phyloP scores from a whole-genome alignment of 192 early-diverging fungal species.

The Podochytrium sp. region DNA sequence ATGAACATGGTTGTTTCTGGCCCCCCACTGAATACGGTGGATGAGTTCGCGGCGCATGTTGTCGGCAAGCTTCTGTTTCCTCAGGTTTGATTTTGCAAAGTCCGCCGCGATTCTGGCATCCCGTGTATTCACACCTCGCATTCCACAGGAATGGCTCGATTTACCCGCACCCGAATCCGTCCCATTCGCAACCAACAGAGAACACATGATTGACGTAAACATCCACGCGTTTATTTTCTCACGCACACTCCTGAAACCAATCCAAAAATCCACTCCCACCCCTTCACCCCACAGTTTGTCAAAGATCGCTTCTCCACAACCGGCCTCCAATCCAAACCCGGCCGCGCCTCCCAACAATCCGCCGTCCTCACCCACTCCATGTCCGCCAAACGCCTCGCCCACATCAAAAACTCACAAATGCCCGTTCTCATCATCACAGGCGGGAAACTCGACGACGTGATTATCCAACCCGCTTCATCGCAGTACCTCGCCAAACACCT shows the following conservation, averaged over 20 bases:
- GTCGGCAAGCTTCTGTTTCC: conserved; percentile 34
- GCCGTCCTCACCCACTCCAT: conserved; percentile 45
- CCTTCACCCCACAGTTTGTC: no score
- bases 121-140: no score
- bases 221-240: background rate
- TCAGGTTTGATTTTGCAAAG: conserved; percentile 1
- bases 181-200: conserved; percentile 33
- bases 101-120: background rate
- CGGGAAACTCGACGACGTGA: conserved; percentile 40
- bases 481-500: conserved; percentile 41
- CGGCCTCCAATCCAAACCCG: conserved; percentile 37
- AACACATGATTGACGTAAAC: conserved; percentile 39
- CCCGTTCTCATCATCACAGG: conserved; percentile 48
- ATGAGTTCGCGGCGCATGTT: conserved; percentile 33
- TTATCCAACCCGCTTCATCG: conserved; percentile 44
- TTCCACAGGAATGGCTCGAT: conserved; percentile 37
- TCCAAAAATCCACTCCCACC: no score
- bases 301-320: conserved; percentile 19
- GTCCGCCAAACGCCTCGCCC: conserved; percentile 23
- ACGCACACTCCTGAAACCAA: no score
- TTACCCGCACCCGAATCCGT: conserved; percentile 25
- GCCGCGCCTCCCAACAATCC: conserved; percentile 34
- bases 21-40: conserved; percentile 25
- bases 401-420: conserved; percentile 34
- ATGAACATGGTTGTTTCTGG: conserved; percentile 9